phyloP scores from a whole-genome alignment of 768 basidiomycete genomes.

The Boletus speciosus region DNA sequence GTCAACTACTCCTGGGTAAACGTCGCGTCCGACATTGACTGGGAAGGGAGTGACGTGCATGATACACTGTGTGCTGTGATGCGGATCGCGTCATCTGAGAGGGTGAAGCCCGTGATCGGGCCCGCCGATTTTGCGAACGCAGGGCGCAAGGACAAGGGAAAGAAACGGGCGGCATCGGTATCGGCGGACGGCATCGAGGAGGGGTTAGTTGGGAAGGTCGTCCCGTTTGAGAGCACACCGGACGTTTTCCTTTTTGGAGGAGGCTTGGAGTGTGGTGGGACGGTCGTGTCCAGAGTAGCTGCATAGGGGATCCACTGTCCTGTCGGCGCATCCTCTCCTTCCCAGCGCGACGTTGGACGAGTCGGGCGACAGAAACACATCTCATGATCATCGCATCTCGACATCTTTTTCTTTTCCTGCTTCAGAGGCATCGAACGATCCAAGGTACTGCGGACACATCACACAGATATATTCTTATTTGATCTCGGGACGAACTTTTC shows the following conservation, averaged over 20 bases:
- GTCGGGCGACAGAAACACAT: not conserved
- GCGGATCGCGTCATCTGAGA: constrained; percentile 35
- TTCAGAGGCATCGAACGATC: not conserved
- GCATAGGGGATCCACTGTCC: constrained; percentile 10
- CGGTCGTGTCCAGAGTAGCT: constrained; percentile 36
- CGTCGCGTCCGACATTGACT: constrained; percentile 75
- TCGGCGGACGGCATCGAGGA: constrained; percentile 18
- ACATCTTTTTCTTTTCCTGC: not conserved
- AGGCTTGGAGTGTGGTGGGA: constrained; percentile 32
- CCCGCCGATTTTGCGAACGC: constrained; percentile 21
- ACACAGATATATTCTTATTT: constrained; percentile 8
- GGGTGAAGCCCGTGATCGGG: constrained; percentile 27
- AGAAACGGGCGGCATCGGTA: constrained; percentile 15
- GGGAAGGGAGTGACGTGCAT: constrained; percentile 74
- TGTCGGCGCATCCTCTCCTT: not conserved
- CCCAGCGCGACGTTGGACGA: not conserved
- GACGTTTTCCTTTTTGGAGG: constrained; percentile 27
- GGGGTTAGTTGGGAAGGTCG: constrained; percentile 22
- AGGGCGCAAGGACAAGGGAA: constrained; percentile 26
- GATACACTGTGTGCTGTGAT: constrained; percentile 44
- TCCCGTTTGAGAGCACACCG: constrained; percentile 37
- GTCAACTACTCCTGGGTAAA: constrained; percentile 85
- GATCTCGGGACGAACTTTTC: constrained; percentile 2
- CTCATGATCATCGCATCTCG: not conserved
- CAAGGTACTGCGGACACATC: constrained; percentile 11